Percentiles rank a stretch among this genome's conserved stretches.
Evolutionary conservation across 1,284 basidiomycete species (phyloP).

Genomic region (Omphalotus olearius): DNA sequence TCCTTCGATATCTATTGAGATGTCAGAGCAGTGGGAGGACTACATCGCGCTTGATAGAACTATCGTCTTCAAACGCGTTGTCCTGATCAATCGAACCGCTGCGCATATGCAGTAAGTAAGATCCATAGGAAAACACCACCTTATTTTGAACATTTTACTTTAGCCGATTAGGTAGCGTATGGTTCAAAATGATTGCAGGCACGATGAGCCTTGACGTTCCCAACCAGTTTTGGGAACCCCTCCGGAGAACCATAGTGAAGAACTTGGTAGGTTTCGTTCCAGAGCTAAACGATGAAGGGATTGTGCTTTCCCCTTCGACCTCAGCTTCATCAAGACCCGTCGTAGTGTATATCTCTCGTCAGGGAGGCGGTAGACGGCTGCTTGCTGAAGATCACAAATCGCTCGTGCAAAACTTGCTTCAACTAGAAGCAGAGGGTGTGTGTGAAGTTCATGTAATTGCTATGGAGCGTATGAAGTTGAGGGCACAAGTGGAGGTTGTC

Average conservation of each 20-base stretch:
- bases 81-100: slow-evolving; percentile 29
- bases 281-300: not conserved
- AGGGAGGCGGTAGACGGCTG: slow-evolving; percentile 28
- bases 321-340: slow-evolving; percentile 20
- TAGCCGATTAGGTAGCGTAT: slow-evolving; percentile 27
- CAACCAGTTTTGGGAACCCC: slow-evolving; percentile 32
- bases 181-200: slow-evolving; percentile 39
- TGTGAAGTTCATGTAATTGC: slow-evolving; percentile 29
- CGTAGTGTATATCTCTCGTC: slow-evolving; percentile 37
- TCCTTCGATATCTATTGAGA: slow-evolving; percentile 30
- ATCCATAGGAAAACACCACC: not conserved
- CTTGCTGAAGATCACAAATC: slow-evolving; percentile 25
- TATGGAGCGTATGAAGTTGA: slow-evolving; percentile 30
- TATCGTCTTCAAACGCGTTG: slow-evolving; percentile 32
- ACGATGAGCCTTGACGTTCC: slow-evolving; percentile 28
- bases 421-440: slow-evolving; percentile 29
- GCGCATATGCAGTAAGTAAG: slow-evolving; percentile 30
- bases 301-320: not conserved
- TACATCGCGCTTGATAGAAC: slow-evolving; percentile 25
- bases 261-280: slow-evolving; percentile 29
- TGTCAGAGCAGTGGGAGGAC: slow-evolving; percentile 32
- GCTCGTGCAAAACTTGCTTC: slow-evolving; percentile 26
- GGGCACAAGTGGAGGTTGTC: slow-evolving; percentile 30
- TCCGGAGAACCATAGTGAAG: slow-evolving; percentile 28
- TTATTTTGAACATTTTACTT: slow-evolving; percentile 9